Conservation (phyloP, 1,284 basidiomycete genomes). For the Cerrena zonata region DNA sequence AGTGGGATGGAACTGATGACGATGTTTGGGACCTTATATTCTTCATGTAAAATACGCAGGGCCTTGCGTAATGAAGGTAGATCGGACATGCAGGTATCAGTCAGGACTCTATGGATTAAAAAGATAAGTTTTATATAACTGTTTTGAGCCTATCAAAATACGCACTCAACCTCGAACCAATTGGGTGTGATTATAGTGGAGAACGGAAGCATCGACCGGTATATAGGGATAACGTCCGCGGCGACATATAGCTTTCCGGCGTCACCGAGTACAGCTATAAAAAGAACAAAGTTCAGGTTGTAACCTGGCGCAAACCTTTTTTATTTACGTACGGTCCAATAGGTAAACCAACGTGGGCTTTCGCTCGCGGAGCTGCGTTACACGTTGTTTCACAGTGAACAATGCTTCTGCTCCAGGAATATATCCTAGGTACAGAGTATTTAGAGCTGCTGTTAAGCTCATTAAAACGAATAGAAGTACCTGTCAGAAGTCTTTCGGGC, state of each 20-base stretch:
- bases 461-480: slow-evolving; percentile 27
- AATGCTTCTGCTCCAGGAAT: slow-evolving; percentile 83
- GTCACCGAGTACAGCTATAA: slow-evolving; percentile 81
- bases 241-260: slow-evolving; percentile 85
- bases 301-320: background rate
- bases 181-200: slow-evolving; percentile 95
- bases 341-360: slow-evolving; percentile 73
- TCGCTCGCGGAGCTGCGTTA: slow-evolving; percentile 50
- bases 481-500: slow-evolving; percentile 68
- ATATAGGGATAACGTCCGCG: slow-evolving; percentile 82
- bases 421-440: slow-evolving; percentile 52
- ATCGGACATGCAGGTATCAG: slow-evolving; percentile 64
- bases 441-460: background rate
- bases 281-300: background rate
- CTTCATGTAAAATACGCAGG: slow-evolving; percentile 68
- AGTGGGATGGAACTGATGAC: slow-evolving; percentile 88
- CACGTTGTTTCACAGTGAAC: slow-evolving; percentile 58
- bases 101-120: slow-evolving; percentile 53
- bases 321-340: slow-evolving; percentile 73
- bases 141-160: slow-evolving; percentile 14
- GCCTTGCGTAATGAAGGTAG: slow-evolving; percentile 63
- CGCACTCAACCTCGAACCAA: slow-evolving; percentile 95
- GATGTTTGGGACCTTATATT: slow-evolving; percentile 76
- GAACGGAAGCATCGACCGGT: slow-evolving; percentile 71
- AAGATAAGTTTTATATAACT: background rate